Percentiles rank a stretch among this genome's conserved stretches.
Evolutionary conservation across 257 asterid genomes (phyloP).

Genomic region (Primulina tabacum): DNA sequence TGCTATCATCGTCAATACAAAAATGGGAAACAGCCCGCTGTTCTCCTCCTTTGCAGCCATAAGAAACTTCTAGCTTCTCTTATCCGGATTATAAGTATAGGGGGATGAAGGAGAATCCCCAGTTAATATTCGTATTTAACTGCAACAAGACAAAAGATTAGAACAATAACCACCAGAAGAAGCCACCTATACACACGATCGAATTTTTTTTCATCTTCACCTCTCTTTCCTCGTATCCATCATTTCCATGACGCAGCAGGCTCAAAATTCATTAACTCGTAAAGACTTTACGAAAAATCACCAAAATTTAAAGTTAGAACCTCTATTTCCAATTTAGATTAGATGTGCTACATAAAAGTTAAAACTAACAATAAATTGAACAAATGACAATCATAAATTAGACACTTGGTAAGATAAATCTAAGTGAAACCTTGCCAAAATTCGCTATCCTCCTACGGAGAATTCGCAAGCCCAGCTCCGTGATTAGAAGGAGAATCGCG

Average conservation of each 20-base stretch:
- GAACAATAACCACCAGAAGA: neutral
- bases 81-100: neutral
- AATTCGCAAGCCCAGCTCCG: neutral
- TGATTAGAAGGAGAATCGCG: neutral
- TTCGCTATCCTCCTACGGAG: neutral
- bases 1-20: constrained; percentile 83
- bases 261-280: neutral
- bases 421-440: neutral
- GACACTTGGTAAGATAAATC: neutral
- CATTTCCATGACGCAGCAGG: neutral
- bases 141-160: neutral
- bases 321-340: neutral
- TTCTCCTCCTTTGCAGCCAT: constrained; percentile 96
- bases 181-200: neutral
- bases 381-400: neutral
- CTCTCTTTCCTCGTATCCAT: neutral
- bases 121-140: neutral
- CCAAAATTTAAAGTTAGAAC: neutral
- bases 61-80: constrained; percentile 31
- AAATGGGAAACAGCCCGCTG: constrained; percentile 87
- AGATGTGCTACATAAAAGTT: neutral
- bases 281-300: too few relatives aligned
- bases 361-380: neutral
- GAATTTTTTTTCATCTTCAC: neutral
- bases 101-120: neutral